Percentiles rank a stretch among this genome's conserved stretches.
Evolutionary conservation across 2,329 filamentous ascomycete genomes (phyloP).

Genomic region (Aspergillus felis): DNA sequence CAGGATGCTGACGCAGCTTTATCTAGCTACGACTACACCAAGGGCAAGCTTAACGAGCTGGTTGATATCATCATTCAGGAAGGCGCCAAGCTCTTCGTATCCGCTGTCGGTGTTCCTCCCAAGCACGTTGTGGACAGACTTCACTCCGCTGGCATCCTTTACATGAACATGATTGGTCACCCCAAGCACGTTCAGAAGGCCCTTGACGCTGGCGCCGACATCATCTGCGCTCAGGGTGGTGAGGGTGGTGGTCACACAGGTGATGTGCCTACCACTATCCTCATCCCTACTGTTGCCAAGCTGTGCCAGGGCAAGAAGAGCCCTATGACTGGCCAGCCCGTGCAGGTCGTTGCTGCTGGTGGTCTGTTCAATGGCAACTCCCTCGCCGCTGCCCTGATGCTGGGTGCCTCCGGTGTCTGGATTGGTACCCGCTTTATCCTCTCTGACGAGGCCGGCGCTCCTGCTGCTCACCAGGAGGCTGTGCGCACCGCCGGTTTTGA

Average conservation of each 20-base stretch:
- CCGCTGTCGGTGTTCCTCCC: slow-evolving; percentile 89
- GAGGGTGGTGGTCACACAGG: slow-evolving; percentile 97
- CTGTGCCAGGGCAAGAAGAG: slow-evolving; percentile 76
- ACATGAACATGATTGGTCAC: slow-evolving; percentile 99
- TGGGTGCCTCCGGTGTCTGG: slow-evolving; percentile 91
- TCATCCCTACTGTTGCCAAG: slow-evolving; percentile 89
- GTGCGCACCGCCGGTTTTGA: slow-evolving; percentile 88
- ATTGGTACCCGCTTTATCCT: slow-evolving; percentile 95
- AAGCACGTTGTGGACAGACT: slow-evolving; percentile 84
- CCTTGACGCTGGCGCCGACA: slow-evolving; percentile 83
- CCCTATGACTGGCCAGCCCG: slow-evolving; percentile 78
- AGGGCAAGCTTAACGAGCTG: slow-evolving; percentile 92
- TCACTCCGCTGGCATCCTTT: slow-evolving; percentile 80
- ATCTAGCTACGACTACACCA: slow-evolving; percentile 95
- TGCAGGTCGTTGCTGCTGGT: slow-evolving; percentile 89
- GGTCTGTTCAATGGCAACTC: slow-evolving; percentile 92
- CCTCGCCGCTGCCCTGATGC: slow-evolving; percentile 83
- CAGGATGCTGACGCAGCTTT: slow-evolving; percentile 8
- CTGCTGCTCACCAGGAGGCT: slow-evolving; percentile 90
- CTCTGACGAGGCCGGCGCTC: slow-evolving; percentile 88
- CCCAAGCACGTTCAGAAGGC: slow-evolving; percentile 98
- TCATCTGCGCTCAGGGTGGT: slow-evolving; percentile 97
- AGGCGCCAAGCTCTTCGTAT: slow-evolving; percentile 90
- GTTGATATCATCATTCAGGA: slow-evolving; percentile 90
- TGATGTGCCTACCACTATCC: slow-evolving; percentile 82